Percentiles rank a stretch among this genome's conserved stretches.
phyloP scores from a whole-genome alignment of 352 stramenopile genomes.

The Globisporangium iwayamae region DNA sequence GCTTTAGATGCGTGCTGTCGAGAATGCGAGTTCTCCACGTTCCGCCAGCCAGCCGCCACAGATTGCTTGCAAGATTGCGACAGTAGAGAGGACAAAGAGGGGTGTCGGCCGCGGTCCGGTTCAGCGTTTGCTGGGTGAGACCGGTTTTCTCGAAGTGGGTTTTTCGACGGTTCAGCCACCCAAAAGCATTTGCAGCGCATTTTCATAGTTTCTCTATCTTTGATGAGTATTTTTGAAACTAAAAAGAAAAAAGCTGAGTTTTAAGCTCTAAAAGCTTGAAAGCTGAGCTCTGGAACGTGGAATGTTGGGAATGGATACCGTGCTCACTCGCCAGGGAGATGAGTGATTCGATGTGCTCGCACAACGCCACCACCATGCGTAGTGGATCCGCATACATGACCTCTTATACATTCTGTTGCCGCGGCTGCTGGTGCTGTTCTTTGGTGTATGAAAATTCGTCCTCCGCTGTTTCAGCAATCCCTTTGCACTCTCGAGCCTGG shows the following conservation, averaged over 20 bases:
- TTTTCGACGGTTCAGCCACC: neutral
- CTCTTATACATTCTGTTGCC: too few species aligned
- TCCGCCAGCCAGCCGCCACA: slow-evolving; percentile 26
- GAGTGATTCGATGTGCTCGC: neutral
- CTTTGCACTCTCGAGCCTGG: too few species aligned
- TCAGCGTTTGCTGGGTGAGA: neutral
- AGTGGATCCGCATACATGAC: too few species aligned
- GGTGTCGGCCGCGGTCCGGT: slow-evolving; percentile 5
- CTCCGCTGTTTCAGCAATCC: too few species aligned
- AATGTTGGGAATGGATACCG: neutral
- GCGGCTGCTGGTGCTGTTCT: too few species aligned
- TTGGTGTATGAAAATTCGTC: too few species aligned
- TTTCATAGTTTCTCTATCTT: neutral
- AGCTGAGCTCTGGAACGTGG: neutral
- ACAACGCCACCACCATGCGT: too few species aligned
- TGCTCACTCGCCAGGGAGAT: neutral
- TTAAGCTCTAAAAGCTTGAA: neutral
- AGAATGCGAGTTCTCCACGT: slow-evolving; percentile 20
- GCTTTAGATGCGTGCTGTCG: slow-evolving; percentile 11
- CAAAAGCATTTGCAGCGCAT: neutral
- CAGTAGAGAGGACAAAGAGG: neutral
- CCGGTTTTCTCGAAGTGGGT: neutral
- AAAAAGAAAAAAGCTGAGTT: neutral
- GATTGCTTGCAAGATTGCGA: slow-evolving; percentile 8
- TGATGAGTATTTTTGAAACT: neutral